Base-by-base conservation (phyloP, 495 filamentous ascomycete genomes). In the Trichocladium uniseriatum region DNA sequence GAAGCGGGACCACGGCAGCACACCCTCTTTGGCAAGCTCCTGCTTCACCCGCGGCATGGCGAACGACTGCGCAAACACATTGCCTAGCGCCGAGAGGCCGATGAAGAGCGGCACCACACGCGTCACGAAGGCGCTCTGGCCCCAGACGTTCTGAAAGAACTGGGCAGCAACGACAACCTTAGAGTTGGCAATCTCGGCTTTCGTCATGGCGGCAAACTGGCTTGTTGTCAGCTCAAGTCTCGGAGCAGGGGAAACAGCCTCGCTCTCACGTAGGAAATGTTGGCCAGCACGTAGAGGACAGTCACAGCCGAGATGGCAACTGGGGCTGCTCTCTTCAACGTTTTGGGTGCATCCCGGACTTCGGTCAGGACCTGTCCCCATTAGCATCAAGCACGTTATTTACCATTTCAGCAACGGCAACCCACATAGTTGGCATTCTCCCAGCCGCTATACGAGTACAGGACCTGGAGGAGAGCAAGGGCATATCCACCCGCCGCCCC, bases 61-160 rank as follows among this genome's bases (percentile, higher is more conserved):
- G 55, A 82, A 85, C 8, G 74, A 73, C 43, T 82, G 76, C 18
- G 76, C 73, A 29, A 83, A 64, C n/a, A 83, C 78, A 54, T 84
- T 85, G 20, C 80, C 80, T 45, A 82, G 73, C 5, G 78, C 74
- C 32, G 78, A 81, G n/a, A 84, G 55, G 2, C 76, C 78, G 38
- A 83, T 78, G 43, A 83, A 80, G 38, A 79, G 72, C 6, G 79
- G 76, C 55, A 84, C 69, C n/a, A 72, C 79, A 34, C 69, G 70
- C 44, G 27, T 48, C 15, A 53, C 50, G 43, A 64, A 62, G 65
- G 68, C 7, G 40, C 61, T 13, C 65, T 72, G 5, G 49, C 63
- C 32, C 80, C 78, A 59, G 45, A 64, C 76, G 43, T 84, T 81
- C 24, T 72, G 56, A 57, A 83, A 83, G 61, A 84, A 81, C 2